These are phyloP conservation scores for Lepiota venenata DNA, from an alignment of 768 basidiomycete species.

Conservation along the genomic window DNA sequence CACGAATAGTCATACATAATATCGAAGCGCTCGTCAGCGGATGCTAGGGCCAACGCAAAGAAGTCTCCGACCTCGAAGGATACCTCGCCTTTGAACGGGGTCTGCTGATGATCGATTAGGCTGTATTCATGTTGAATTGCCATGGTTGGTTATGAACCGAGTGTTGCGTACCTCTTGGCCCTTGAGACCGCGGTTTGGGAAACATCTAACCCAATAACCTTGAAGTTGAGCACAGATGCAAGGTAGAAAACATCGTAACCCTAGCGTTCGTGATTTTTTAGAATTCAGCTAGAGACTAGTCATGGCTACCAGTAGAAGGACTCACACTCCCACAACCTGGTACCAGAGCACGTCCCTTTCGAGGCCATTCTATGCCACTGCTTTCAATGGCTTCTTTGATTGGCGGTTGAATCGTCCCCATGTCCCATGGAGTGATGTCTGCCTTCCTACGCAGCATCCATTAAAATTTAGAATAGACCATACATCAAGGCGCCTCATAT, in stretches of 20 bases:
- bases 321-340: constrained; percentile 48
- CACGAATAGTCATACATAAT: constrained; percentile 68
- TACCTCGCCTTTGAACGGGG: constrained; percentile 23
- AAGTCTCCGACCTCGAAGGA: constrained; percentile 47
- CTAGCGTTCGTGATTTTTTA: constrained; percentile 25
- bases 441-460: constrained; percentile 33
- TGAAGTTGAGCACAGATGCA: constrained; percentile 43
- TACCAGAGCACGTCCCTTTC: constrained; percentile 24
- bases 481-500: no score
- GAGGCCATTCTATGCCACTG: constrained; percentile 38
- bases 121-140: constrained; percentile 6
- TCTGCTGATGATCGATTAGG: background rate
- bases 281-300: background rate
- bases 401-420: constrained; percentile 49
- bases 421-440: constrained; percentile 62
- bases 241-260: constrained; percentile 60
- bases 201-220: constrained; percentile 53
- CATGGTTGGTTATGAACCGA: background rate
- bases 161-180: constrained; percentile 36
- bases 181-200: constrained; percentile 47
- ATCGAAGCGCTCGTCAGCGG: constrained; percentile 41
- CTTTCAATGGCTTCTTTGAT: constrained; percentile 46
- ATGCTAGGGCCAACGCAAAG: constrained; percentile 38
- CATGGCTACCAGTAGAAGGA: background rate
- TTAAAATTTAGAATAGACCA: background rate